These are phyloP conservation scores for Trichoderma breve DNA, from an alignment of 2,329 filamentous ascomycete species.

Conservation along the genomic window DNA sequence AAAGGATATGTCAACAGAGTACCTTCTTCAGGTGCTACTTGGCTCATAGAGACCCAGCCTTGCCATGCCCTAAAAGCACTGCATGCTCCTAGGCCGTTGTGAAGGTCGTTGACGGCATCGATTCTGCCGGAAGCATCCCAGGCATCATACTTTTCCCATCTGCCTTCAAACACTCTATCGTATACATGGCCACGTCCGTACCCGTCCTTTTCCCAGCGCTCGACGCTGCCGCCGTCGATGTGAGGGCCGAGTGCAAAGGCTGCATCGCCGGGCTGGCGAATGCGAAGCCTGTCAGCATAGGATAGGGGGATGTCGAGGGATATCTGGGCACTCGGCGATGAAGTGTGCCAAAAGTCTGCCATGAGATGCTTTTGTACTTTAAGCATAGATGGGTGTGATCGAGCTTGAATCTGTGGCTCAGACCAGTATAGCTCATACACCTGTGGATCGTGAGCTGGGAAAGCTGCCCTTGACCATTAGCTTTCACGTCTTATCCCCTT, in stretches of 20 bases:
- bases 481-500: neutral
- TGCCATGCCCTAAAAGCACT: conserved; percentile 86
- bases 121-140: conserved; percentile 75
- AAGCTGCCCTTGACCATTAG: conserved; percentile 44
- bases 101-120: conserved; percentile 67
- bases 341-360: conserved; percentile 57
- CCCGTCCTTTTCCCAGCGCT: conserved; percentile 69
- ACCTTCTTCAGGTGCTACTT: conserved; percentile 70
- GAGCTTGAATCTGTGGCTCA: conserved; percentile 62
- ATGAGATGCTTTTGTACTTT: conserved; percentile 61
- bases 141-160: conserved; percentile 79
- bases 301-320: conserved; percentile 55
- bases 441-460: conserved; percentile 62
- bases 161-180: conserved; percentile 66
- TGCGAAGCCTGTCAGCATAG: conserved; percentile 71
- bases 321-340: conserved; percentile 47
- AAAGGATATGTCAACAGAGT: conserved; percentile 81
- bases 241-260: conserved; percentile 72
- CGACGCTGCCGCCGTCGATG: conserved; percentile 70
- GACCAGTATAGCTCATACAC: conserved; percentile 79
- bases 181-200: conserved; percentile 70
- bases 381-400: conserved; percentile 65
- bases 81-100: conserved; percentile 78
- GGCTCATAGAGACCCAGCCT: conserved; percentile 81
- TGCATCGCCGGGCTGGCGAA: conserved; percentile 67